Evolutionary conservation across 2,329 filamentous ascomycete genomes (phyloP).

Genomic region (Calonectria montana): DNA sequence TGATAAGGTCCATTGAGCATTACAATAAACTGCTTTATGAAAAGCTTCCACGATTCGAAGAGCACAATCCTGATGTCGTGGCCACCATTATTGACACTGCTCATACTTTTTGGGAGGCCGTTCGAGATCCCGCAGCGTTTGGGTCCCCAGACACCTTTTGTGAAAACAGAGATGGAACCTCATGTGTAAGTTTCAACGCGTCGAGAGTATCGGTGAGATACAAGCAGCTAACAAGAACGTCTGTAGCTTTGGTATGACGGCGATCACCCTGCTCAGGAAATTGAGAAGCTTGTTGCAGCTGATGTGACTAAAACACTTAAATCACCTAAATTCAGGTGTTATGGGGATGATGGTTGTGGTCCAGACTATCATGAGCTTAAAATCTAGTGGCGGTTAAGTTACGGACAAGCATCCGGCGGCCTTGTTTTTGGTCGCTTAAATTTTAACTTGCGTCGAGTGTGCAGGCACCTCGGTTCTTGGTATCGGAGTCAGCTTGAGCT

Average conservation of each 20-base stretch:
- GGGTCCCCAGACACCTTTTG: background rate
- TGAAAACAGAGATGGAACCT: background rate
- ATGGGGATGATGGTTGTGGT: background rate
- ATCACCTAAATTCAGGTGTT: background rate
- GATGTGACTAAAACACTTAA: background rate
- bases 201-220: accelerated
- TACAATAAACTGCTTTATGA: background rate
- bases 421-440: no score
- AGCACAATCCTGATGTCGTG: background rate
- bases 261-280: background rate
- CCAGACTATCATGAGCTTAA: background rate
- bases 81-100: background rate
- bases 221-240: background rate
- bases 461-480: no score
- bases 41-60: background rate
- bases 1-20: background rate
- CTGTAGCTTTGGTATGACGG: background rate
- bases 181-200: background rate
- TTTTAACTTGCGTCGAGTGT: no score
- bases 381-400: background rate
- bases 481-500: no score
- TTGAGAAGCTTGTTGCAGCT: background rate
- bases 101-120: background rate
- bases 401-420: no score
- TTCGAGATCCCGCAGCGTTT: background rate